A percentile compares a stretch with the other conserved stretches of the same genome.
phyloP scores from a whole-genome alignment of 495 filamentous ascomycete species.

The Aspergillus cavernicola region DNA sequence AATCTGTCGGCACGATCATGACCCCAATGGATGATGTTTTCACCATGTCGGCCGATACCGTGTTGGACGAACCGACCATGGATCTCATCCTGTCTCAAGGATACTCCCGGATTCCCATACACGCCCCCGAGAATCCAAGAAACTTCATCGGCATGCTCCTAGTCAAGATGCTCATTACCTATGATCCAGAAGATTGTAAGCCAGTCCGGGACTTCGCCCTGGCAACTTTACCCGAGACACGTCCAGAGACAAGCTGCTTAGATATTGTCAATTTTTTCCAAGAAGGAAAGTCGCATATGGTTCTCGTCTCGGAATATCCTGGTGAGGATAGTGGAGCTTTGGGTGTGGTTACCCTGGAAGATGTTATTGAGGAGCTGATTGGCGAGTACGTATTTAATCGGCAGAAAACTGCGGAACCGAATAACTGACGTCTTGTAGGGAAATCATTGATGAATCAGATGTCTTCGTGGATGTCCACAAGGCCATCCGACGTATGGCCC shows the following conservation, averaged over 20 bases:
- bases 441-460: constrained; percentile 87
- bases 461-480: constrained; percentile 97
- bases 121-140: constrained; percentile 72
- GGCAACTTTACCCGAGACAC: constrained; percentile 90
- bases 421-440: constrained; percentile 39
- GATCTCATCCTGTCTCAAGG: constrained; percentile 86
- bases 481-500: constrained; percentile 77
- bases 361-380: constrained; percentile 97
- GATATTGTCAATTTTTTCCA: constrained; percentile 99
- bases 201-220: constrained; percentile 84
- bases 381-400: constrained; percentile 69
- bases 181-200: constrained; percentile 89
- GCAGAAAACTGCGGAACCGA: neutral
- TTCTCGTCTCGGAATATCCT: constrained; percentile 85
- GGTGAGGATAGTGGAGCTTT: constrained; percentile 85
- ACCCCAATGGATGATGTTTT: constrained; percentile 98
- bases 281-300: constrained; percentile 98
- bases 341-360: constrained; percentile 92
- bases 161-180: constrained; percentile 97
- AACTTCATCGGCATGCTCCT: constrained; percentile 97
- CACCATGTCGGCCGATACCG: constrained; percentile 85
- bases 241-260: constrained; percentile 89
- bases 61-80: constrained; percentile 90
- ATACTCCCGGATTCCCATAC: constrained; percentile 93
- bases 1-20: constrained; percentile 92